Base-by-base conservation (phyloP, 768 basidiomycete species). In the Paxillus ammoniavirescens region DNA sequence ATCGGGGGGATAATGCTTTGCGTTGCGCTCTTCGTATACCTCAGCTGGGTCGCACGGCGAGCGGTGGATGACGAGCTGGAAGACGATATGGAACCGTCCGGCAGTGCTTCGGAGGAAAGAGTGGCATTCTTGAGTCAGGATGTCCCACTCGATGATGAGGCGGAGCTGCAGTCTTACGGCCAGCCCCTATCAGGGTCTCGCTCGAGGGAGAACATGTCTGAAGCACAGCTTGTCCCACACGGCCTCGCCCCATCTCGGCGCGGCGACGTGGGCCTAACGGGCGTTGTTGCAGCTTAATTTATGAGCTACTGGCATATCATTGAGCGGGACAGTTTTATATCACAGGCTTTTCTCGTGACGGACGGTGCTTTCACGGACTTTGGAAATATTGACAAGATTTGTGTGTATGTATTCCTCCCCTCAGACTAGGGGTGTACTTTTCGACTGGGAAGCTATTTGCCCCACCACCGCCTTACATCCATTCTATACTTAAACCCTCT, bases 1-100 rank as follows among this genome's bases (percentile, higher is more conserved):
- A 71, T 84, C 45, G 72, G 74, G 36, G 91, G 91, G 46, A 80
- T 92, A 54, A 61, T 75, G 23, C 78, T 94, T 1, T 92, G 89
- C 66, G 61, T 91, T 54, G 80, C 77, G 36, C 83, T 94, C 60
- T 81, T 93, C 58, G 61, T 91, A 46, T 95, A 95, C 72, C 78
- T 95, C 47, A 83, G 87, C 45, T 77, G 82, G 67, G 83, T 95
- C 54, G 92, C 92, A 38, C 86, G 91, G 13, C 77, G 79, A 49
- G 82, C 82, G 2, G 82, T 85, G 23, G 78, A 82, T 58, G 79
- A 80, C 28, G 80, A 81, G 55, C 71, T 81, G 9, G 77, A 69
- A 4, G 79, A 79, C 53, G 79, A 79, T 31, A 62, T 40, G 28
- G 71, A 69, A 31, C 55, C 65, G 17, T 53, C 62, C 15, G 33